Evolutionary conservation across 805 yeast species (phyloP), one percentile per base, ranked within the genome.

Genomic region (Hanseniaspora taiwanica): DNA sequence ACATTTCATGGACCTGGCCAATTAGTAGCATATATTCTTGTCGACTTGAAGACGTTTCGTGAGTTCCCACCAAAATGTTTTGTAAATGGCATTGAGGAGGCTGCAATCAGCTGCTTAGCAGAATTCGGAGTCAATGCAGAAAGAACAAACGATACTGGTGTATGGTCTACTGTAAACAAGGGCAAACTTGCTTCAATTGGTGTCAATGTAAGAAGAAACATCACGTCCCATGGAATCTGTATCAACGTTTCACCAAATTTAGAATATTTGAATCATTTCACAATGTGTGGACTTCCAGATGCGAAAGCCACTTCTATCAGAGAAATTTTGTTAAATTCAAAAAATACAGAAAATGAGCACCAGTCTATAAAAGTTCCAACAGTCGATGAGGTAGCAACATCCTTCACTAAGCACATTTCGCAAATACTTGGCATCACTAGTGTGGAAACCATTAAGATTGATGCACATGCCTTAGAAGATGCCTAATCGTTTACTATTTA

Each of bases 1-100:
- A 91, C 98, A 0, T 91, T 83, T 66, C 99, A 91, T 62, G 97
- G 97, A 0, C 81, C 91, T 1, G 98, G 98, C 0, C 99, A 91
- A 59, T 55, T 85, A 29, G 95, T 87, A 2, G 75, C 84, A 4
- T 91, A 89, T 53, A 78, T 91, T 9, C 69, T 91, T 1, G 40
- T 82, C 23, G 87, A 91, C 56, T 63, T 91, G 40, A 68, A 70
- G 46, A 68, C 71, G 24, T 81, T 81, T 49, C 50, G 61, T 25
- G 60, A 69, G 38, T 60, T 81, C 3, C 66, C 78, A 0, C 74
- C 81, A 1, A 68, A 75, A 46, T 79, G 85, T 55, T 77, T 72
- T 50, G 82, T 84, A 23, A 59, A 76, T 2, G 66, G 69, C n/a
- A 61, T 84, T 27, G 80, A 82, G 44, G 63, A 64, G 24, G 64